Conservation (phyloP, 2,329 filamentous ascomycete genomes). For the Fusarium foetens region DNA sequence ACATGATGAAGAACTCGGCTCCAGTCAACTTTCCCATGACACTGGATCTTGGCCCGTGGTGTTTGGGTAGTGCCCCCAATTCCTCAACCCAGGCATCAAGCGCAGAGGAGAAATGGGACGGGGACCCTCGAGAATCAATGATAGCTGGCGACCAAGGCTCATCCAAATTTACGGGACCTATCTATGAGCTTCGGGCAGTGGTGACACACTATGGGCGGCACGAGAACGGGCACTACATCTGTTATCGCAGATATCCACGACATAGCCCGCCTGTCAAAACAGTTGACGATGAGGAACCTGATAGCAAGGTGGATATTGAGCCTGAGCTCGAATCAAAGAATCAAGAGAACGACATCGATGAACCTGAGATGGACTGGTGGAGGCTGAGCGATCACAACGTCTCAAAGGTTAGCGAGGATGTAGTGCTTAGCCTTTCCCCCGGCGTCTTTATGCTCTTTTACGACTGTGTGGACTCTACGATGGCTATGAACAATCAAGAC, state of each 20-base stretch:
- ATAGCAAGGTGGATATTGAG: constrained; percentile 10
- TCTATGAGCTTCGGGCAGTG: constrained; percentile 84
- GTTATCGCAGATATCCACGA: constrained; percentile 77
- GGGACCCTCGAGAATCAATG: constrained; percentile 78
- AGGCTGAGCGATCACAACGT: constrained; percentile 91
- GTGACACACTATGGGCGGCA: constrained; percentile 91
- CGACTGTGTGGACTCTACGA: constrained; percentile 72
- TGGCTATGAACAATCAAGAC: constrained; percentile 54
- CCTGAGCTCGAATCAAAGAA: constrained; percentile 7
- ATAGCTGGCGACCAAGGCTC: constrained; percentile 65
- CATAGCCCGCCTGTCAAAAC: constrained; percentile 19
- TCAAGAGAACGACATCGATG: constrained; percentile 30
- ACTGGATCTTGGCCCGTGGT: constrained; percentile 87
- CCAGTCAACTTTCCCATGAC: constrained; percentile 78
- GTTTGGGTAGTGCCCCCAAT: constrained; percentile 67
- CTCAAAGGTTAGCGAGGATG: constrained; percentile 74
- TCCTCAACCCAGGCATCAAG: not conserved
- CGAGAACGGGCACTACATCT: constrained; percentile 96
- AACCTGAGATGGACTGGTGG: constrained; percentile 77
- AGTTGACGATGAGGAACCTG: constrained; percentile 25
- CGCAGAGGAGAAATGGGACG: constrained; percentile 73
- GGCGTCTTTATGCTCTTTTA: constrained; percentile 99
- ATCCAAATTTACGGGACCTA: constrained; percentile 64
- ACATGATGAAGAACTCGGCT: constrained; percentile 85
- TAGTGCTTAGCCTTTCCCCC: constrained; percentile 74